phyloP scores from a whole-genome alignment of 495 filamentous ascomycete species.

The Gamarada debralockiae region DNA sequence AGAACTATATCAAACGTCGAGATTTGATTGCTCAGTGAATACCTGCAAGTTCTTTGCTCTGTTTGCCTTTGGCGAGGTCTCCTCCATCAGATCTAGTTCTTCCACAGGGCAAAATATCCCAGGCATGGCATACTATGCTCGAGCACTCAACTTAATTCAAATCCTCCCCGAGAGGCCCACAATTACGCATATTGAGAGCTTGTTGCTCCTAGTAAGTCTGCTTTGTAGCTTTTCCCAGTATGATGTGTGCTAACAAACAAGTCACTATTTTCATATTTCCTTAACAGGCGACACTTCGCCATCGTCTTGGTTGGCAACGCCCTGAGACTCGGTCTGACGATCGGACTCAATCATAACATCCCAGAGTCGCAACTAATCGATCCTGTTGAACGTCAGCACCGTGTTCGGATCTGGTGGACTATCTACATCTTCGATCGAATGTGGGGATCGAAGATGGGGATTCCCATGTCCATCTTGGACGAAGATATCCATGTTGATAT shows the following conservation, averaged over 20 bases:
- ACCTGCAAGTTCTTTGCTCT: constrained; percentile 40
- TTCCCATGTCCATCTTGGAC: constrained; percentile 46
- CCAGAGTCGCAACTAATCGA: constrained; percentile 14
- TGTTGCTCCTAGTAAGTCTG: constrained; percentile 37
- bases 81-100: constrained; percentile 35
- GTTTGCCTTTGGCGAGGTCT: constrained; percentile 49
- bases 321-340: constrained; percentile 46
- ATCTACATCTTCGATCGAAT: constrained; percentile 48
- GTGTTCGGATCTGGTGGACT: constrained; percentile 49
- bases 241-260: background rate
- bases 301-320: constrained; percentile 49
- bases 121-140: constrained; percentile 46
- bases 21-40: constrained; percentile 1
- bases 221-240: background rate
- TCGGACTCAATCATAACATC: constrained; percentile 46
- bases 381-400: constrained; percentile 37
- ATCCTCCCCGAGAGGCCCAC: constrained; percentile 48
- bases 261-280: constrained; percentile 45
- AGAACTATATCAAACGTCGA: background rate
- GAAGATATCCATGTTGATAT: constrained; percentile 43
- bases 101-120: constrained; percentile 37
- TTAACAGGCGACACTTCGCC: constrained; percentile 45
- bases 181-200: constrained; percentile 45
- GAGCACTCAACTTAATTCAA: constrained; percentile 43
- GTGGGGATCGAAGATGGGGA: constrained; percentile 44